Evolutionary conservation across 306 rosid species (phyloP), one percentile per base, ranked within the genome.

Genomic region (Castanospermum australe): DNA sequence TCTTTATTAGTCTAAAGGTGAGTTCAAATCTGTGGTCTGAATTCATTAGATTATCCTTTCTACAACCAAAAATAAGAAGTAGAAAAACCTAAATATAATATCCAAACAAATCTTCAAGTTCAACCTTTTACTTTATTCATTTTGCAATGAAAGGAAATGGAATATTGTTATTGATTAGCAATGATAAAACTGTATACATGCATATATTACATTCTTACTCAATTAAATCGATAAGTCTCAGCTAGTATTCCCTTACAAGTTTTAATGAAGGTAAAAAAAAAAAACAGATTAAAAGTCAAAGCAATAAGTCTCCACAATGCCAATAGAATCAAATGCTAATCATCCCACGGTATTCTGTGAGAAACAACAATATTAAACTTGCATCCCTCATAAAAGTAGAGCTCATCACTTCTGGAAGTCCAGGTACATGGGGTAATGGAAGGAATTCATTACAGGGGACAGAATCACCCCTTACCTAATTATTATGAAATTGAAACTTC

Each of bases 301-400:
- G 42, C 50, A 57, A 78, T 57, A 67, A 13, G 32, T 25, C 48
- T 68, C 47, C 75, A 41, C 8, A 52, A 66, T 41, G 39, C n/a
- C 42, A 21, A 45, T 10, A 71, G 71, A 67, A 44, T 38, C 77
- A 70, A 47, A 35, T 71, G 78, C 14, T 62, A 71, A 61, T 4
- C 73, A 36, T 44, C 60, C 60, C 50, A 44, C 12, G 8, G 38
- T 42, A 42, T 33, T 28, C 28, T 25, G 6, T 30, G 12, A 8
- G 41, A 67, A 6, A 22, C 17, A 57, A 59, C 28, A 50, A 59
- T 14, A 59, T 33, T 17, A 20, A 62, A 54, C 9, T 0, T 62
- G 47, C 54, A 15, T 2, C 13, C 13, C 2, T 22, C 22, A 8
- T 22, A 55, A 22, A 55, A 55, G 6, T 9, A 22, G 5, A 57